Evolutionary conservation across 257 asterid species (phyloP).

Genomic region (Solanum habrochaites): DNA sequence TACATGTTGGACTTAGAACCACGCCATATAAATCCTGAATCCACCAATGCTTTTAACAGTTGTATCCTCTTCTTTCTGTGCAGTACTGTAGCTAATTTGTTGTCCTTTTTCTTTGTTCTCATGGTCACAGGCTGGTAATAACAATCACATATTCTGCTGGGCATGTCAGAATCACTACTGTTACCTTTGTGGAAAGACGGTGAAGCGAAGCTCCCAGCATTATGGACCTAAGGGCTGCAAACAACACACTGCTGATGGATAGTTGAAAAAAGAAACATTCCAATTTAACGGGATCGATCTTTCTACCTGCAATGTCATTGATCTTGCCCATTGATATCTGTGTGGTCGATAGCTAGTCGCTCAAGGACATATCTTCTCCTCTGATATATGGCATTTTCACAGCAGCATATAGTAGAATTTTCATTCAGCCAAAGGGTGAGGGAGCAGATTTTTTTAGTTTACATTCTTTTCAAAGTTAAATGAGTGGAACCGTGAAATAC

Average conservation of each 20-base stretch:
- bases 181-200: conserved; percentile 60
- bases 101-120: neutral
- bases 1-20: neutral
- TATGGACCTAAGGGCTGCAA: conserved; percentile 82
- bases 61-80: neutral
- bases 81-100: neutral
- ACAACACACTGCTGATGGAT: conserved; percentile 59
- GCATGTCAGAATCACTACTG: conserved; percentile 86
- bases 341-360: neutral
- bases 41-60: neutral
- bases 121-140: conserved; percentile 43
- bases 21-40: neutral
- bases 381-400: neutral
- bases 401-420: neutral
- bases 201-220: conserved; percentile 60
- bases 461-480: neutral
- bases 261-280: conserved; percentile 23
- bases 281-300: conserved; percentile 6
- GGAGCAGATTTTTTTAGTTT: neutral
- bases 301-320: neutral
- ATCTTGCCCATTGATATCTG: neutral
- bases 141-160: conserved; percentile 91
- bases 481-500: neutral
- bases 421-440: neutral
- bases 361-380: neutral